Evolutionary conservation across 768 basidiomycete species (phyloP).

Genomic region (Suillus tomentosus): DNA sequence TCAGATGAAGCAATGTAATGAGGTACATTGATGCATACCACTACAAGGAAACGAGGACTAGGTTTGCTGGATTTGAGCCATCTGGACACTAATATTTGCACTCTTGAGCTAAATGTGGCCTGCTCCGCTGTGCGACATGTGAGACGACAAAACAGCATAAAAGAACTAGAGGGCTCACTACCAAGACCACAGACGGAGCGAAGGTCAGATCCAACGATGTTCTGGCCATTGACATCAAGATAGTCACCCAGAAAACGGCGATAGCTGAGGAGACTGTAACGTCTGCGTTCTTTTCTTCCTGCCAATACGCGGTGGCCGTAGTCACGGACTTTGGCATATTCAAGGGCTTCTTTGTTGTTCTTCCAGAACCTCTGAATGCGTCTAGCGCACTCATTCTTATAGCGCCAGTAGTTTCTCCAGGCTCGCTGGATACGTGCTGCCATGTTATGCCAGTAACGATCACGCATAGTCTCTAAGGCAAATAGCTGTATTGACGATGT

Average conservation of each 20-base stretch:
- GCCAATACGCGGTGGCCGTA: constrained; percentile 93
- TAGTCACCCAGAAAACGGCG: constrained; percentile 97
- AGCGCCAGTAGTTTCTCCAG: constrained; percentile 93
- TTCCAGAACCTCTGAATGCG: constrained; percentile 99
- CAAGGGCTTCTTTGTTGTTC: constrained; percentile 93
- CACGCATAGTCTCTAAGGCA: constrained; percentile 97
- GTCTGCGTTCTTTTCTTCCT: constrained; percentile 87
- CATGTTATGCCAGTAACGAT: constrained; percentile 99
- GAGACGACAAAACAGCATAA: background rate
- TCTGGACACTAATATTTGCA: constrained; percentile 84
- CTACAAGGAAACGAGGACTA: constrained; percentile 85
- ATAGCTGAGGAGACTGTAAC: constrained; percentile 93
- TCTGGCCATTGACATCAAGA: constrained; percentile 84
- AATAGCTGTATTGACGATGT: constrained; percentile 68
- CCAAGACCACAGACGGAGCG: constrained; percentile 70
- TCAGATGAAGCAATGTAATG: background rate
- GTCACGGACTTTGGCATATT: constrained; percentile 88
- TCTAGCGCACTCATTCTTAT: constrained; percentile 92
- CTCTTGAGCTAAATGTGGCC: constrained; percentile 82
- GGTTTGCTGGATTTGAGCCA: constrained; percentile 82
- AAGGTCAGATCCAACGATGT: constrained; percentile 75
- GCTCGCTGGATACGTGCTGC: constrained; percentile 94
- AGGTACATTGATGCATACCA: constrained; percentile 57
- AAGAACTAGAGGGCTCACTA: constrained; percentile 46
- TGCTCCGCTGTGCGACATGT: constrained; percentile 55